A percentile compares a stretch with the other conserved stretches of the same genome.
phyloP scores from a whole-genome alignment of 1,284 basidiomycete species.

The Papiliotrema terrestris region DNA sequence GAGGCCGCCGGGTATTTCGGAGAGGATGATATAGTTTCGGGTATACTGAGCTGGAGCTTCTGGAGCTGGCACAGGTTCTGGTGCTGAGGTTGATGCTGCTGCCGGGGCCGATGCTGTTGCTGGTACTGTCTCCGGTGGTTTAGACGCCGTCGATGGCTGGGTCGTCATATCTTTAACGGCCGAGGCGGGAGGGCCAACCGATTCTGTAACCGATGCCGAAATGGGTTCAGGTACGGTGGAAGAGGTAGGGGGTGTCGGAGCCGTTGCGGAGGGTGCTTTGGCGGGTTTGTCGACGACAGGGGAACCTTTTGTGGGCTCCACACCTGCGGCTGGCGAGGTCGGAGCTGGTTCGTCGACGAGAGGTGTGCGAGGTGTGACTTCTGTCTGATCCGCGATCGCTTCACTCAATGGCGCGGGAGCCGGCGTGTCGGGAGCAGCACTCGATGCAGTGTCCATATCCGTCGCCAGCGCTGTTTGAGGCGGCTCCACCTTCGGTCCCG shows the following conservation, averaged over 20 bases:
- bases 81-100: neutral
- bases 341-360: too few species aligned
- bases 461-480: neutral
- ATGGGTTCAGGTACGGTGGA: too few species aligned
- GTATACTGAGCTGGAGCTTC: conserved; percentile 23
- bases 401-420: neutral
- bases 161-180: neutral
- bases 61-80: neutral
- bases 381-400: neutral
- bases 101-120: neutral
- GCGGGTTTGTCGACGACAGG: too few species aligned
- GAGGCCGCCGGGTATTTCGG: conserved; percentile 45
- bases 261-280: too few species aligned
- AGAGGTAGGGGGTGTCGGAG: too few species aligned
- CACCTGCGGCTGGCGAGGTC: too few species aligned
- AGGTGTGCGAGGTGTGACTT: neutral
- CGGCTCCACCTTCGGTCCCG: too few species aligned
- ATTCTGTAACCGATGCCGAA: neutral
- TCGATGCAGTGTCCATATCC: neutral
- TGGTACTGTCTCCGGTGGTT: neutral
- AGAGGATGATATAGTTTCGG: conserved; percentile 50
- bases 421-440: neutral
- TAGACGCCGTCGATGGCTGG: neutral
- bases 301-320: too few species aligned
- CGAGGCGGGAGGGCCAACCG: neutral